Conservation (phyloP, 441 rosid genomes). For the Euphorbia corollata region DNA sequence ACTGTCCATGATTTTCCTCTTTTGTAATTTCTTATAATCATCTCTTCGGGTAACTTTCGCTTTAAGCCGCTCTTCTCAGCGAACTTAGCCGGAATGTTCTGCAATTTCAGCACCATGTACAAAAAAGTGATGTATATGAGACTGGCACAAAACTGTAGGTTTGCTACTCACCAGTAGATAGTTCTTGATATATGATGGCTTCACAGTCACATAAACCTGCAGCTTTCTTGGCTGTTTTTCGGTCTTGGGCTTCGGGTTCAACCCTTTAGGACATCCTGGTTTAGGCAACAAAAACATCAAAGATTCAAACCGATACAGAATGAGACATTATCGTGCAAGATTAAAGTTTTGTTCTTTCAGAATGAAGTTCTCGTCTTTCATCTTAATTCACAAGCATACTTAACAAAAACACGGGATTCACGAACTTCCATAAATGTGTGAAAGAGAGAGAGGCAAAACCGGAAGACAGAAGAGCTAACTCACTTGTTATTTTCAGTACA, state of each 20-base stretch:
- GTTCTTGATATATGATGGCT: background rate
- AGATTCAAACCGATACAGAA: background rate
- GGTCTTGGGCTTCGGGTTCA: background rate
- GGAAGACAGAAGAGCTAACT: background rate
- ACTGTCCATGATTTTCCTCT: constrained; percentile 8
- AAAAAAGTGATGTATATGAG: background rate
- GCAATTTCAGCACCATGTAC: constrained; percentile 2
- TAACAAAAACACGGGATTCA: background rate
- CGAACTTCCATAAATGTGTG: background rate
- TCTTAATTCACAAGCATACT: background rate
- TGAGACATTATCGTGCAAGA: background rate
- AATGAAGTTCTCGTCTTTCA: background rate
- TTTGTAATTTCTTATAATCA: constrained; percentile 13
- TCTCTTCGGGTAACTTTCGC: background rate
- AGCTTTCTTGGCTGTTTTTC: background rate
- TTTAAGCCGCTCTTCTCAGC: background rate
- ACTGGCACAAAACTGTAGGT: background rate
- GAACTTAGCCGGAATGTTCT: constrained; percentile 13
- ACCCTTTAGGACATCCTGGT: background rate
- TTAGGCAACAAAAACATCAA: background rate
- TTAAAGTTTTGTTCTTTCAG: background rate
- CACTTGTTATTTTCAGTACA: constrained; percentile 4
- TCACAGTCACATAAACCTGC: background rate
- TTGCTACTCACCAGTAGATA: background rate
- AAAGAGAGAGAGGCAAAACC: background rate